These are phyloP conservation scores for Massarina eburnea DNA, from an alignment of 2,329 filamentous ascomycete genomes.

Conservation along the genomic window DNA sequence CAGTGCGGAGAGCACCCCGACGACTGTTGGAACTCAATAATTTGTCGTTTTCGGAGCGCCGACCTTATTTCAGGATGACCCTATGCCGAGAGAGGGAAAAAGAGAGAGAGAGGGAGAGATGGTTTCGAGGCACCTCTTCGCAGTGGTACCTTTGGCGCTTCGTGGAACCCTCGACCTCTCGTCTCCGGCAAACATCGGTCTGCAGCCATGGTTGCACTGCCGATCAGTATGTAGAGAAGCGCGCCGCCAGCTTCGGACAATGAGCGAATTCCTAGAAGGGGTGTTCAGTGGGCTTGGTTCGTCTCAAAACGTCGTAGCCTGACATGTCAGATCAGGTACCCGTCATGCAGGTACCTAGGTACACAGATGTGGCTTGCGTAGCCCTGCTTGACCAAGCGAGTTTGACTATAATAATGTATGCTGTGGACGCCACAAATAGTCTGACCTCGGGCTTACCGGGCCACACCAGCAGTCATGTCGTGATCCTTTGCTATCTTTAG, in stretches of 20 bases:
- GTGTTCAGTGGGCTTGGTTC: constrained; percentile 1
- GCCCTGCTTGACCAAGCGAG: constrained; percentile 18
- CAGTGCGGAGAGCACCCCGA: constrained; percentile 29
- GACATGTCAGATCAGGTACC: constrained; percentile 12
- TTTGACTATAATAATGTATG: constrained; percentile 13
- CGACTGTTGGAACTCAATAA: too few species aligned
- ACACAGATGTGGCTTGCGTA: constrained; percentile 27
- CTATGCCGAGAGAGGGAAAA: too few species aligned
- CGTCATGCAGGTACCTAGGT: constrained; percentile 39
- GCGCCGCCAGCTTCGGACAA: constrained; percentile 2
- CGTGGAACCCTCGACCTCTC: too few species aligned
- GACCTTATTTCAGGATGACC: too few species aligned
- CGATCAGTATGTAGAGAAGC: background rate
- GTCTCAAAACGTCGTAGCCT: constrained; percentile 2
- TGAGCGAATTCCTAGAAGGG: constrained; percentile 1
- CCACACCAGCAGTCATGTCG: background rate
- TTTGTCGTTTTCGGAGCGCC: too few species aligned
- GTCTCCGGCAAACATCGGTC: constrained; percentile 1
- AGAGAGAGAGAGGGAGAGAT: too few species aligned
- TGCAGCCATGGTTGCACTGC: background rate
- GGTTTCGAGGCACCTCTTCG: too few species aligned
- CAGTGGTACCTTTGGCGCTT: background rate
- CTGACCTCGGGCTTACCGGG: constrained; percentile 27
- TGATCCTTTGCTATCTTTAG: background rate
- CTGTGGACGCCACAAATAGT: constrained; percentile 27